These are phyloP conservation scores for Ilex asprella DNA, from an alignment of 257 asterid genomes.

Conservation along the genomic window DNA sequence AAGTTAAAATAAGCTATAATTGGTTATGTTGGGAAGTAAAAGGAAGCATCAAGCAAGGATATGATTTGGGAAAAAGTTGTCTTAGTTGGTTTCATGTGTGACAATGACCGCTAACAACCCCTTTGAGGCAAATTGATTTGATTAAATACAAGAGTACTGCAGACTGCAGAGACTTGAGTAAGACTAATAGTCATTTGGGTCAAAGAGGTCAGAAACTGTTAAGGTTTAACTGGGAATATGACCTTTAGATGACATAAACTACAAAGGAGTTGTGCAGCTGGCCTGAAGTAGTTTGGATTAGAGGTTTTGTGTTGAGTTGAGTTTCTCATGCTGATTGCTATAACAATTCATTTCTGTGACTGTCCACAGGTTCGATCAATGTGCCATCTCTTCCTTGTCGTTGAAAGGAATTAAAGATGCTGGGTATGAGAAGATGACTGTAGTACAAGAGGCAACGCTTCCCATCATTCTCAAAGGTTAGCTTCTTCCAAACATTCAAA, in stretches of 20 bases:
- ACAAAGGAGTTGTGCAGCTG: neutral
- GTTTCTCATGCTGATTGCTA: neutral
- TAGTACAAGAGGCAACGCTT: conserved; percentile 93
- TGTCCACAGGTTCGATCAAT: conserved; percentile 69
- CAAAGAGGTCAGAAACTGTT: neutral
- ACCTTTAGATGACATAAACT: too few relatives aligned
- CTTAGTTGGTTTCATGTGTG: too few relatives aligned
- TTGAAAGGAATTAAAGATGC: conserved; percentile 85
- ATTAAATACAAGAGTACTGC: conserved; percentile 1
- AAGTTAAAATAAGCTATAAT: too few relatives aligned
- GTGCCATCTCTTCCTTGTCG: conserved; percentile 63
- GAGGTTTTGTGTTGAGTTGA: neutral
- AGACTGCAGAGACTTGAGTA: neutral
- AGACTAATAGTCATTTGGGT: neutral
- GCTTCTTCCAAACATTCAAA: neutral
- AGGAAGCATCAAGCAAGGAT: too few relatives aligned
- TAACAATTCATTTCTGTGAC: conserved; percentile 2
- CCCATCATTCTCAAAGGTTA: conserved; percentile 82
- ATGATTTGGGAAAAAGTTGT: too few relatives aligned
- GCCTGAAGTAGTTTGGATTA: neutral
- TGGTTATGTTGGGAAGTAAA: too few relatives aligned
- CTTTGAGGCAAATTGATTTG: conserved; percentile 3
- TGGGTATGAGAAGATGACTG: conserved; percentile 86
- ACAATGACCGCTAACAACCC: neutral
- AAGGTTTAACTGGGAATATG: too few relatives aligned